Conservation (phyloP, 805 yeast genomes). For the Saccharomycopsis lassenensis region DNA sequence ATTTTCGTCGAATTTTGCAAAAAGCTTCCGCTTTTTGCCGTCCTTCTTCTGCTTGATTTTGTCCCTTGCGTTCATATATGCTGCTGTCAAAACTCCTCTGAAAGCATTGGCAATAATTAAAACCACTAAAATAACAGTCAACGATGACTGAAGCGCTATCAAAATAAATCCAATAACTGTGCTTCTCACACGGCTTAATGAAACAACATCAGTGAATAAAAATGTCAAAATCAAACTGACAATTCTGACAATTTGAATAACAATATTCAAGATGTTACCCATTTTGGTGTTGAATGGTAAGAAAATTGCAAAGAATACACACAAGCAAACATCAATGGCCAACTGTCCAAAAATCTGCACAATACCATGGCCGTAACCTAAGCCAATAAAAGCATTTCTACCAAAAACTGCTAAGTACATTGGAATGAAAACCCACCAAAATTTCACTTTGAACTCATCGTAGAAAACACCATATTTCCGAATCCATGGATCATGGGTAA, state of each 20-base stretch:
- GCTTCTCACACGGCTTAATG: conserved; percentile 20
- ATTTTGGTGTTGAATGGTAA: conserved; percentile 24
- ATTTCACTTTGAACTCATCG: conserved; percentile 23
- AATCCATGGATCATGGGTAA: conserved; percentile 24
- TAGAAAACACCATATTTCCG: conserved; percentile 25
- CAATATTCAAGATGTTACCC: conserved; percentile 23
- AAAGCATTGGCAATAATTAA: conserved; percentile 20
- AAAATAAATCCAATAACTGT: conserved; percentile 25
- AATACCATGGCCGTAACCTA: conserved; percentile 25
- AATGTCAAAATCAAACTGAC: conserved; percentile 22
- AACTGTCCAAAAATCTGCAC: conserved; percentile 25
- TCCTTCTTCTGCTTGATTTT: conserved; percentile 6
- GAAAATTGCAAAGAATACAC: conserved; percentile 17
- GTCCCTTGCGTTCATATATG: conserved; percentile 6
- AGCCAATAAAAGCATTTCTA: conserved; percentile 25
- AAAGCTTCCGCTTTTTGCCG: conserved; percentile 2
- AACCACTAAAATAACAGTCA: conserved; percentile 21
- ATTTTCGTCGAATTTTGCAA: background rate
- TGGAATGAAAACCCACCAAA: conserved; percentile 26
- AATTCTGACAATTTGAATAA: conserved; percentile 23
- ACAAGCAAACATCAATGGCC: conserved; percentile 22
- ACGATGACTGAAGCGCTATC: conserved; percentile 23
- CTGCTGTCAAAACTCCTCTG: conserved; percentile 12
- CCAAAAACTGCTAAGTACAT: conserved; percentile 20
- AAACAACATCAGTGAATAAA: conserved; percentile 23